Evolutionary conservation across 345 rosid genomes (phyloP).

Genomic region (Orychophragmus violaceus): DNA sequence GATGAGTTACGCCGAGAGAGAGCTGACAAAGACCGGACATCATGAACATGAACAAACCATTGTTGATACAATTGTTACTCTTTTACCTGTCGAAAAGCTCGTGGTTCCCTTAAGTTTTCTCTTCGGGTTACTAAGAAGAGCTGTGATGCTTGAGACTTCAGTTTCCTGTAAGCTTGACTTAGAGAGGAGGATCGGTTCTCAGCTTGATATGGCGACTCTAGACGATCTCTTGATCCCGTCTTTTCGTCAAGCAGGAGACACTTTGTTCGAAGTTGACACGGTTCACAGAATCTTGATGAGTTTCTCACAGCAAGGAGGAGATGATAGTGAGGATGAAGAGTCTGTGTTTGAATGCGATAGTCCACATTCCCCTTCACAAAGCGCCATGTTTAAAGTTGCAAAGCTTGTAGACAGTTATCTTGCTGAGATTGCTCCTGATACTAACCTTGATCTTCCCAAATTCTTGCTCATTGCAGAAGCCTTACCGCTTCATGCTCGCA

Average conservation of each 20-base stretch:
- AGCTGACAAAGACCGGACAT: conserved; percentile 55
- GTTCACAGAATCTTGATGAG: conserved; percentile 88
- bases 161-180: conserved; percentile 77
- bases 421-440: conserved; percentile 92
- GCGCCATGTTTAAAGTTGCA: conserved; percentile 69
- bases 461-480: conserved; percentile 84
- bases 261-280: conserved; percentile 87
- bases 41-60: conserved; percentile 63
- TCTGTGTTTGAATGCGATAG: conserved; percentile 78
- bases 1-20: conserved; percentile 78
- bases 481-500: conserved; percentile 83
- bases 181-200: conserved; percentile 89
- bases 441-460: conserved; percentile 83
- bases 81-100: conserved; percentile 83
- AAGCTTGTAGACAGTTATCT: conserved; percentile 90
- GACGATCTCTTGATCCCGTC: conserved; percentile 93
- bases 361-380: conserved; percentile 81
- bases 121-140: conserved; percentile 83
- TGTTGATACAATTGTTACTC: conserved; percentile 76
- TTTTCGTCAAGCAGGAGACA: conserved; percentile 75
- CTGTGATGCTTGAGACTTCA: conserved; percentile 77
- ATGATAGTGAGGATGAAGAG: conserved; percentile 78
- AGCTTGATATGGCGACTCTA: conserved; percentile 78
- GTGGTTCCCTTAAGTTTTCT: conserved; percentile 80
- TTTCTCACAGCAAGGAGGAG: conserved; percentile 91